Base-by-base conservation (phyloP, 768 basidiomycete genomes). In the Tricholoma sp. region DNA sequence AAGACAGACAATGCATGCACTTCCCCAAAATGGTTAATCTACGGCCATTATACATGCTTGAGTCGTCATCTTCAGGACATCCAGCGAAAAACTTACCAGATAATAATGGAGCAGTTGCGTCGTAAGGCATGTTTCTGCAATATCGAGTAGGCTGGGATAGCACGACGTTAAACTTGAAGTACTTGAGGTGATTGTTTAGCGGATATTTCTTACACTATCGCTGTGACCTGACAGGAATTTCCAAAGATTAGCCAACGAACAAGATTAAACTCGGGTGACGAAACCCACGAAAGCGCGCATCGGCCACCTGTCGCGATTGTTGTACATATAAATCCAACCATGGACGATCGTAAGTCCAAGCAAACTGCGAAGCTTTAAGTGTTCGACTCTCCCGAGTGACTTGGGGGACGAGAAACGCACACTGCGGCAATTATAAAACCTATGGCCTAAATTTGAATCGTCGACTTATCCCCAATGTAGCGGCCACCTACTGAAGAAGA, bases 91-190 rank as follows among this genome's bases (percentile, higher is more conserved):
- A 14, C 12, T 27, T 43, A 64, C 63, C 12, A 59, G 43, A 35
- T 64, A 64, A 46, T 64, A 10, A 41, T 58, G 63, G 2, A 64
- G 22, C 5, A 59, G 46, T n/a, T 18, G 29, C 11, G 52, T 60
- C 10, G 32, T 55, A n/a, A 58, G 61, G 16, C 58, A 59, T 11
- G 63, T 63, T 12, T 63, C 60, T 4, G 54, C 49, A 6, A 61
- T 49, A 39, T 63, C 60, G 8, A 61, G 45, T 10, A 56, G 37
- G 21, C 63, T 59, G 24, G 5, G 12, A n/a, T 6, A 21, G 5
- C 19, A 8, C 7, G 21, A 7, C 9, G 16, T 22, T 4, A 39
- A 21, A n/a, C n/a, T n/a, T n/a, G n/a, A n/a, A n/a, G 4, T 43
- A 29, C 1, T 9, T 8, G 19, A 24, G 12, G 6, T 9, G 2